A percentile compares a stretch with the other conserved stretches of the same genome.
Evolutionary conservation across 2,329 filamentous ascomycete species (phyloP).

Genomic region (Apiospora marii): DNA sequence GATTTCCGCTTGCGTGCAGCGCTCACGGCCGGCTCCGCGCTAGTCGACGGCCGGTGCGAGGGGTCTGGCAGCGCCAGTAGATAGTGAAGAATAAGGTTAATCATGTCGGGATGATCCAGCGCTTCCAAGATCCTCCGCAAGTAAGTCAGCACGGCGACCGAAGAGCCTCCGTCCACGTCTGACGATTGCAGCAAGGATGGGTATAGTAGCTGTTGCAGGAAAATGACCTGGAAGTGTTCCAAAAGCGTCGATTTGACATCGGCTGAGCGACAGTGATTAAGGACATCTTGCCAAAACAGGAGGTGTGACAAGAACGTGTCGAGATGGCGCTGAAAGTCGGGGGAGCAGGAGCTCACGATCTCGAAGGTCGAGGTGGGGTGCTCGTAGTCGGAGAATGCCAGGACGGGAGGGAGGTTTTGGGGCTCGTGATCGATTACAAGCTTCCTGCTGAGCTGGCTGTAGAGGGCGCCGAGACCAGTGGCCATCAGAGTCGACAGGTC

Average conservation of each 20-base stretch:
- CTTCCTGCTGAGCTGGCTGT: constrained; percentile 75
- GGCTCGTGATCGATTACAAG: constrained; percentile 80
- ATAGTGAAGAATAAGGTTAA: constrained; percentile 92
- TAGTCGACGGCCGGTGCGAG: constrained; percentile 45
- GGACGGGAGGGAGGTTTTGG: constrained; percentile 79
- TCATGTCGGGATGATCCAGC: constrained; percentile 91
- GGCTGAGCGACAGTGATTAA: constrained; percentile 91
- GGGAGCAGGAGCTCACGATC: constrained; percentile 76
- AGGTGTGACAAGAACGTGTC: constrained; percentile 95
- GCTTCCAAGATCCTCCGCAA: constrained; percentile 89
- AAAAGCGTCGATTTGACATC: constrained; percentile 93
- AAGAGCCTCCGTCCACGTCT: constrained; percentile 95
- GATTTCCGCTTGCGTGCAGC: constrained; percentile 85
- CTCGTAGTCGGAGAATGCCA: constrained; percentile 88
- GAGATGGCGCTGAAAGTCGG: constrained; percentile 83
- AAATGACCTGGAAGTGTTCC: constrained; percentile 97
- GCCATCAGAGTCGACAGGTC: constrained; percentile 97
- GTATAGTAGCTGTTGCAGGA: constrained; percentile 94
- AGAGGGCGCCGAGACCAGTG: constrained; percentile 83
- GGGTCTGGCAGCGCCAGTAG: constrained; percentile 80
- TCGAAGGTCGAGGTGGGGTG: constrained; percentile 74
- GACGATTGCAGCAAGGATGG: constrained; percentile 96
- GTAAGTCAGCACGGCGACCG: constrained; percentile 94
- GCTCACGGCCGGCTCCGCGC: constrained; percentile 62
- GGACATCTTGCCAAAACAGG: constrained; percentile 96